These are phyloP conservation scores for Sicyos edulis DNA, from an alignment of 306 rosid genomes.

Conservation along the genomic window DNA sequence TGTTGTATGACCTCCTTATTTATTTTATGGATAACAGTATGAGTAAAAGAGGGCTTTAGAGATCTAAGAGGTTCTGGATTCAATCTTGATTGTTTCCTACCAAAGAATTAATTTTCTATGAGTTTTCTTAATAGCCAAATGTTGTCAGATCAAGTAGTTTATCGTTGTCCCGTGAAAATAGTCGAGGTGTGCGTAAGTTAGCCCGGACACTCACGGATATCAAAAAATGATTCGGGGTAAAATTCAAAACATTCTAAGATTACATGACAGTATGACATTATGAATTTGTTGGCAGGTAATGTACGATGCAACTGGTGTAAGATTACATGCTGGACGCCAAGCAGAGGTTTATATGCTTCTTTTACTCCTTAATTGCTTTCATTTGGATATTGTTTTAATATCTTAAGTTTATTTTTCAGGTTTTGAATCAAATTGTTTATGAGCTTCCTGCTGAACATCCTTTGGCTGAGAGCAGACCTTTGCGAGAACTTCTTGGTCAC, in stretches of 20 bases:
- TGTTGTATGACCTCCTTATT: slow-evolving; percentile 48
- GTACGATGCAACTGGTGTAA: slow-evolving; percentile 99
- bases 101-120: too few species aligned
- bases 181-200: too few species aligned
- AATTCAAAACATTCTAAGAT: background rate
- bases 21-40: background rate
- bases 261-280: slow-evolving; percentile 31
- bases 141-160: too few species aligned
- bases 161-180: too few species aligned
- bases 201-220: too few species aligned
- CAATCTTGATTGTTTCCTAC: too few species aligned
- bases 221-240: too few species aligned
- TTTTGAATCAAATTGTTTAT: slow-evolving; percentile 85
- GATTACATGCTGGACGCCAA: slow-evolving; percentile 99
- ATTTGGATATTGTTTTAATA: background rate
- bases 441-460: slow-evolving; percentile 99
- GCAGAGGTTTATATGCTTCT: slow-evolving; percentile 63
- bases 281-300: slow-evolving; percentile 65
- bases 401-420: slow-evolving; percentile 30
- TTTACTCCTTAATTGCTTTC: slow-evolving; percentile 14
- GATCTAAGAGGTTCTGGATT: slow-evolving; percentile 23
- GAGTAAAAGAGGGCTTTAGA: background rate
- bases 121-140: too few species aligned
- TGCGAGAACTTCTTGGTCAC: slow-evolving; percentile 97
- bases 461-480: slow-evolving; percentile 90